Base-by-base conservation (phyloP, 768 basidiomycete species). In the Gautieria morchelliformis region DNA sequence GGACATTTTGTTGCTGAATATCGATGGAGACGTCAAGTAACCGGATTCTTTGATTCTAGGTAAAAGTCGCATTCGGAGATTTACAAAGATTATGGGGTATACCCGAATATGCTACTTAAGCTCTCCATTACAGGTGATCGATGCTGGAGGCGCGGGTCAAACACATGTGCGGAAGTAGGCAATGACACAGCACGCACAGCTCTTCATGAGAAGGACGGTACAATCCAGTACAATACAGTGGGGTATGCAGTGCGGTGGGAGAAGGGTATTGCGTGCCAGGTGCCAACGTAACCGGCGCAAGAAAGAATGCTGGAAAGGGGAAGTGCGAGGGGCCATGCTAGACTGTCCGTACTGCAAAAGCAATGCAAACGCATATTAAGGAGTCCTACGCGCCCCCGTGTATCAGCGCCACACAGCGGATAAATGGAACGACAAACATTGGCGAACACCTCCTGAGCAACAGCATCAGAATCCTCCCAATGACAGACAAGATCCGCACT, bases 401-500 rank as follows among this genome's bases (percentile, higher is more conserved):
- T 59, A 48, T 24, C 19, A 47, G 56, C 46, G 59, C 20, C 47
- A 19, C 27, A 30, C 51, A 52, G 45, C 19, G 37, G 58, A 54
- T n/a, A 46, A 35, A 59, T 27, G 2, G 44, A 39, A 56, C 58
- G 9, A 73, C 87, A 61, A 70, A 90, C 89, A 66, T 89, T 93
- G 48, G 77, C 75, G 71, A 79, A 89, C 66, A 92, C 75, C 70
- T 92, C 89, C 68, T 89, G 83, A 42, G 83, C 78, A 58, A 89
- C 82, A 52, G 77, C 74, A 66, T 93, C 90, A 53, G 81, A 79
- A 61, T 92, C 89, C 72, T 93, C 89, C 89, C 89, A 93, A 65
- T 93, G 90, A 60, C 86, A 89, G 50, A 78, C 79, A 72, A 93
- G 80, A 68, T 88, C 87, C 48, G 85, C 87, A 63, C 89, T 91